Base-by-base conservation (phyloP, 164 flowering plant species). In the Nymphaea thermarum region DNA sequence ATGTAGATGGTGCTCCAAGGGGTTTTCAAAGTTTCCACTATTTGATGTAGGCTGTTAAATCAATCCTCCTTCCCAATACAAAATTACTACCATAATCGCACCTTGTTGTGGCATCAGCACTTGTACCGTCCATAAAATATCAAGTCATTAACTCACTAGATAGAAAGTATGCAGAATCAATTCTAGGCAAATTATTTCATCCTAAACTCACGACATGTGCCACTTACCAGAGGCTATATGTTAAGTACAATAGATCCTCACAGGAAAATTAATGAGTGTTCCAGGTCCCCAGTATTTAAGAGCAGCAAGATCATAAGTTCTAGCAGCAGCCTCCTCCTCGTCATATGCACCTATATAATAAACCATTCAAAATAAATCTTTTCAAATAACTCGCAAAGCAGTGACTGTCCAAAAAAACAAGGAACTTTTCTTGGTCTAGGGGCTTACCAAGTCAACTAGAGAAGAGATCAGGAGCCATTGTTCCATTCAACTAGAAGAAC, bases 281-380 rank as follows among this genome's bases (percentile, higher is more conserved):
- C 97, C 99, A 67, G 96, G 92, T 12, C 98, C 99, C 98, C 98
- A 94, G 72, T 94, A 94, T 77, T 94, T 94, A 43, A 95, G 84
- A 68, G 99, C 99, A 69, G 99, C 99, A 75, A 95, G 97, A 79
- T 95, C 99, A 78, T 95, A 95, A 62, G 99, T 98, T 80, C 98
- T 84, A 68, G 99, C 99, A 62, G 99, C 99, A 79, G 98, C 98
- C 74, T 95, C 99, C 82, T 95, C 99, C 65, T 95, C 98, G 76
- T 95, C 99, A 84, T 95, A 95, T 67, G 99, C 99, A 67, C 99
- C 99, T 91, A 17, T 3, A 15, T 57, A 59, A n/a, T 44, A 64
- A 6, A 64, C 2, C 17, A 61, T 16, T 11, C 47, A 67, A 4
- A 65, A 57, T 42, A 64, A 64, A 25, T 25, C 44, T 45, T 5